A percentile compares a stretch with the other conserved stretches of the same genome.
Conservation (phyloP, 1,139 yeast genomes). For the Yamadazyma conglobata region DNA sequence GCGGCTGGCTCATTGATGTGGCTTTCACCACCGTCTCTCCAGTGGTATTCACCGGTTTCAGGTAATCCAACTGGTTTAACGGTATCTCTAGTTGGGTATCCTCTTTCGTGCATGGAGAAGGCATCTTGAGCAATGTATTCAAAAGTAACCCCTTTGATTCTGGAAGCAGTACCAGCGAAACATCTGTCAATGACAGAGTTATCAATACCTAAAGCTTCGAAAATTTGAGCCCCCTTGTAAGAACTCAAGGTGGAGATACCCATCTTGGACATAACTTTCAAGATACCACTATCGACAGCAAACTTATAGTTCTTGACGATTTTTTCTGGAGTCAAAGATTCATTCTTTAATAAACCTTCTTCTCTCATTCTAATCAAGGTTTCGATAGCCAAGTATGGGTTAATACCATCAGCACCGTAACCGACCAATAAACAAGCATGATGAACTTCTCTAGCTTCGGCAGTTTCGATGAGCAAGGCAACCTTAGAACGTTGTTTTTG, state of each 20-base stretch:
- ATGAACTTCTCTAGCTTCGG: conserved; percentile 97
- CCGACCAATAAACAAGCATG: conserved; percentile 93
- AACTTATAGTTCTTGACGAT: conserved; percentile 74
- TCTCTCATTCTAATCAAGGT: conserved; percentile 79
- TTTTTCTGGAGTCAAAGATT: conserved; percentile 50
- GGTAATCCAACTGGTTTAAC: conserved; percentile 74
- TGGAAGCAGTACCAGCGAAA: conserved; percentile 95
- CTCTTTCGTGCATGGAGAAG: conserved; percentile 86
- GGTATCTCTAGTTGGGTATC: conserved; percentile 76
- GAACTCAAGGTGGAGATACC: conserved; percentile 97
- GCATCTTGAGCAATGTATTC: conserved; percentile 97
- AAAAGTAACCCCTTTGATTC: conserved; percentile 93
- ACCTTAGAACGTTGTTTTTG: conserved; percentile 96
- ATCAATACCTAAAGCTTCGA: conserved; percentile 94
- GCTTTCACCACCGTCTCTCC: conserved; percentile 98
- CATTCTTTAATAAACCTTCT: conserved; percentile 70
- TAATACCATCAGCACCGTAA: conserved; percentile 95
- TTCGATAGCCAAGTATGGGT: conserved; percentile 92
- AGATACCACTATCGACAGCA: conserved; percentile 84
- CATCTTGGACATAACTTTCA: conserved; percentile 98
- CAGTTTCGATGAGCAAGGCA: conserved; percentile 87
- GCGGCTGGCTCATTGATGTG: conserved; percentile 95
- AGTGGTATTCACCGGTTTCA: conserved; percentile 95
- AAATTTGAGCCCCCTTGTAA: conserved; percentile 97
- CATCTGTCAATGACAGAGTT: conserved; percentile 93